Percentiles rank a stretch among this genome's conserved stretches.
These are phyloP conservation scores for Mycena amicta DNA, from an alignment of 768 basidiomycete species.

Conservation along the genomic window DNA sequence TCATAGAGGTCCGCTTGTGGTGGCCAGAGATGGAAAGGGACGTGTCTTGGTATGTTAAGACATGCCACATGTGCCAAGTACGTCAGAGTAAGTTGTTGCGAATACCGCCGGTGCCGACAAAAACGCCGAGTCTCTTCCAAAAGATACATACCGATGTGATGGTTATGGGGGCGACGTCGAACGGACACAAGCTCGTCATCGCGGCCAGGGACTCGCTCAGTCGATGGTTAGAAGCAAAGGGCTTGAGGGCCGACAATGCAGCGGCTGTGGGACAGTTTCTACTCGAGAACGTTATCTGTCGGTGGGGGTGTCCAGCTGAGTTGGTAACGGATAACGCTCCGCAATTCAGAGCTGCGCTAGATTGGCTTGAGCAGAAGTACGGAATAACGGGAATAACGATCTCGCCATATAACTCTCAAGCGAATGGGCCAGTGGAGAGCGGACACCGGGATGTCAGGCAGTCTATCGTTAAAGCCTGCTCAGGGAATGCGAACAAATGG, in stretches of 20 bases:
- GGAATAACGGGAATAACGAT: conserved; percentile 35
- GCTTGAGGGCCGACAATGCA: conserved; percentile 24
- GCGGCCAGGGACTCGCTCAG: conserved; percentile 24
- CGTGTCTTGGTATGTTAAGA: conserved; percentile 27
- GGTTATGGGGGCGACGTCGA: conserved; percentile 20
- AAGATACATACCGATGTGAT: conserved; percentile 28
- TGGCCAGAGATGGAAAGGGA: conserved; percentile 32
- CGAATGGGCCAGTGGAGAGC: conserved; percentile 35
- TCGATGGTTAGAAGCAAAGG: conserved; percentile 26
- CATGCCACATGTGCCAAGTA: conserved; percentile 29
- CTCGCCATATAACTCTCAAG: conserved; percentile 36
- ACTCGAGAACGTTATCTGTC: conserved; percentile 33
- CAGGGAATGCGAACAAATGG: conserved; percentile 37
- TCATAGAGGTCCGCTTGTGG: conserved; percentile 29
- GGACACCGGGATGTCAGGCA: conserved; percentile 31
- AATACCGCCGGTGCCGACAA: conserved; percentile 19
- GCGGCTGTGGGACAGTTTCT: conserved; percentile 26
- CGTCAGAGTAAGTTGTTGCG: conserved; percentile 20
- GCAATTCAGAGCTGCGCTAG: conserved; percentile 27
- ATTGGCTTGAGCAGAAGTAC: conserved; percentile 29
- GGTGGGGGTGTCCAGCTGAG: conserved; percentile 39
- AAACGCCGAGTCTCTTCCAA: conserved; percentile 27
- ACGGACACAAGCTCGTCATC: conserved; percentile 26
- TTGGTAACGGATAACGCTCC: conserved; percentile 47
- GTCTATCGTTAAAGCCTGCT: conserved; percentile 35